Base-by-base conservation (phyloP, 148 eudicot species). In the Cornus florida region DNA sequence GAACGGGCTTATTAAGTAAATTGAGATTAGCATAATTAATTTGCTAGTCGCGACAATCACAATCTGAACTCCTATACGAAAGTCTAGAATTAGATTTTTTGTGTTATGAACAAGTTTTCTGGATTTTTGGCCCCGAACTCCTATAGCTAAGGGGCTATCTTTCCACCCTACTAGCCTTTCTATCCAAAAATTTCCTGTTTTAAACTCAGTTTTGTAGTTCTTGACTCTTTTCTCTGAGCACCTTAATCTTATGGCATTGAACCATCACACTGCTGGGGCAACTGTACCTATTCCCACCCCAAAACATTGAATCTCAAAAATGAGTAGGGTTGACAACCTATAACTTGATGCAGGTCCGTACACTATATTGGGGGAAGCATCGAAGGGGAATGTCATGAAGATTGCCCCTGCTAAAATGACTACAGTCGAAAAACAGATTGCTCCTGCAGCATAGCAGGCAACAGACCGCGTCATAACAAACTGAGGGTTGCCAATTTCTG, bases 281-380 rank as follows among this genome's bases (percentile, higher is more conserved):
- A 83, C 76, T 2, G 77, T 79, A 16, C 86, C 83, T 0, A 80
- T 33, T 4, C 60, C 7, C 48, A 79, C 74, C 2, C 79, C 82
- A 10, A 59, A 6, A 56, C 50, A 43, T 38, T 83, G 86, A 31
- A 38, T 41, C 3, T 39, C 6, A 2, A 72, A 41, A 67, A 80
- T 79, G 39, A 69, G 19, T 6, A 32, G 38, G 5, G 70, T 76
- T 31, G 83, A 79, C 74, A 64, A 75, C 38, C 62, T 70, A 43
- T 83, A 83, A 66, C 33, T 41, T 2, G 86, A 79, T 70, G 19
- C 0, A 3, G 65, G 0, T 8, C 1, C 13, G 8, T 28, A 0
- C 28, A 28, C 1, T 28, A 0, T 28, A 28, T 28, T 28, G 28
- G 28, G 28, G 28, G 28, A 28, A 28, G 28, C 28, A n/a, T 12